Evolutionary conservation across 129 eudicot genomes (phyloP).

Genomic region (Chrysanthemum makinoi): DNA sequence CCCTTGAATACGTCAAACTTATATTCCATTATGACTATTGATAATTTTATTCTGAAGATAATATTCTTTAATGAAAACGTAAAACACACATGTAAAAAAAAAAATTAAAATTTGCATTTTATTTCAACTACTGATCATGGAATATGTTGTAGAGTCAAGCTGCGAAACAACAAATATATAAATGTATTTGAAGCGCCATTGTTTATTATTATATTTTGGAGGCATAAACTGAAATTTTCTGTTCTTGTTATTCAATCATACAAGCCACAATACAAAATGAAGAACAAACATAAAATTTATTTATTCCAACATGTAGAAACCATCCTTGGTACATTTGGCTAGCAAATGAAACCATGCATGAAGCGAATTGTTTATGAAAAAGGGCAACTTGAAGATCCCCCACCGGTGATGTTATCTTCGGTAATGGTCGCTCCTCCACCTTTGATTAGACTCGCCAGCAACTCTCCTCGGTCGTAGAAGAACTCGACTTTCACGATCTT

Average conservation of each 20-base stretch:
- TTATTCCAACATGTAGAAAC: neutral
- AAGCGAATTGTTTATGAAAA: constrained; percentile 11
- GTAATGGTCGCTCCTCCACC: constrained; percentile 17
- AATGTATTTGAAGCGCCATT: too few relatives aligned
- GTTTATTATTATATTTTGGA: too few relatives aligned
- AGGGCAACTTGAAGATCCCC: constrained; percentile 36
- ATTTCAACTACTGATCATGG: too few relatives aligned
- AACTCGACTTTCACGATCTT: constrained; percentile 48
- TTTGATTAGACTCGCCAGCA: constrained; percentile 45
- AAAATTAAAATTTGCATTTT: too few relatives aligned
- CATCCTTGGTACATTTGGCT: neutral
- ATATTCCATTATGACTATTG: too few relatives aligned
- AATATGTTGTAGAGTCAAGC: too few relatives aligned
- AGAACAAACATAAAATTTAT: neutral
- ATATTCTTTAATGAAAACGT: too few relatives aligned
- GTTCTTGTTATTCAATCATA: neutral
- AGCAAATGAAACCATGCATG: constrained; percentile 16
- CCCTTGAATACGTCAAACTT: too few relatives aligned
- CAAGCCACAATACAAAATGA: neutral
- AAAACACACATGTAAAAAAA: too few relatives aligned
- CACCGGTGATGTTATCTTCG: neutral
- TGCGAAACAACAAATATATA: too few relatives aligned
- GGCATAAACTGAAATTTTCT: too few relatives aligned
- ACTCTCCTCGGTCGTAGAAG: constrained; percentile 54
- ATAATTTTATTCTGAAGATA: too few relatives aligned